phyloP scores from a whole-genome alignment of 2,329 filamentous ascomycete genomes.

The Byssochlamys sp. region DNA sequence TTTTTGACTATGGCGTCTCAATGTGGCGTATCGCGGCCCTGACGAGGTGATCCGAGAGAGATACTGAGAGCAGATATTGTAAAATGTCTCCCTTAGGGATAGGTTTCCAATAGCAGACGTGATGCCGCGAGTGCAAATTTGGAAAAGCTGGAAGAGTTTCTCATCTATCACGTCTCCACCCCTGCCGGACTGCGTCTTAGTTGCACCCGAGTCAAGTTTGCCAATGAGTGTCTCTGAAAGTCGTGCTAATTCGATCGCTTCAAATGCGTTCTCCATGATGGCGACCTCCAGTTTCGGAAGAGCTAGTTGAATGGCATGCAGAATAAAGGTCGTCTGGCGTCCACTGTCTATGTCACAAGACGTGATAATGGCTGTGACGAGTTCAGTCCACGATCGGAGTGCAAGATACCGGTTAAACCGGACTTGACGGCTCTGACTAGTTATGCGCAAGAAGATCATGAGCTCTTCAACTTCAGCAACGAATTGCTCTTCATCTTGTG shows the following conservation, averaged over 20 bases:
- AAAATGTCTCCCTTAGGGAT: conserved; percentile 71
- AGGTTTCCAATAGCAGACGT: conserved; percentile 61
- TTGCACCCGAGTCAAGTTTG: conserved; percentile 26
- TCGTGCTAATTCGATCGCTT: conserved; percentile 66
- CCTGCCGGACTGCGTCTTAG: conserved; percentile 32
- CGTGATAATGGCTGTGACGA: conserved; percentile 74
- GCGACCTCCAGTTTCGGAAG: conserved; percentile 77
- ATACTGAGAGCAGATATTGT: conserved; percentile 83
- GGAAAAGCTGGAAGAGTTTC: conserved; percentile 83
- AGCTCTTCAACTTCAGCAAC: conserved; percentile 29
- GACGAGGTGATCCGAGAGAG: conserved; percentile 54
- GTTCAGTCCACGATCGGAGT: conserved; percentile 72
- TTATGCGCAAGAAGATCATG: conserved; percentile 29
- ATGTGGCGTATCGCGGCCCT: conserved; percentile 40
- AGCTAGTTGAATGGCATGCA: conserved; percentile 78
- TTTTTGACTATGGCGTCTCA: conserved; percentile 48
- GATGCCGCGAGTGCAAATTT: conserved; percentile 71
- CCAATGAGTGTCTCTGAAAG: conserved; percentile 59
- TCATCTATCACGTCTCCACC: conserved; percentile 69
- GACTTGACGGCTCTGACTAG: conserved; percentile 31
- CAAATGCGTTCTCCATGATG: conserved; percentile 56
- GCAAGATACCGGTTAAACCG: conserved; percentile 51
- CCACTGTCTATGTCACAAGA: conserved; percentile 68
- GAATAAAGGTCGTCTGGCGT: conserved; percentile 64
- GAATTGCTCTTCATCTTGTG: conserved; percentile 34